A percentile compares a stretch with the other conserved stretches of the same genome.
Evolutionary conservation across 306 rosid species (phyloP).

Genomic region (Cotoneaster glaucophyllus): DNA sequence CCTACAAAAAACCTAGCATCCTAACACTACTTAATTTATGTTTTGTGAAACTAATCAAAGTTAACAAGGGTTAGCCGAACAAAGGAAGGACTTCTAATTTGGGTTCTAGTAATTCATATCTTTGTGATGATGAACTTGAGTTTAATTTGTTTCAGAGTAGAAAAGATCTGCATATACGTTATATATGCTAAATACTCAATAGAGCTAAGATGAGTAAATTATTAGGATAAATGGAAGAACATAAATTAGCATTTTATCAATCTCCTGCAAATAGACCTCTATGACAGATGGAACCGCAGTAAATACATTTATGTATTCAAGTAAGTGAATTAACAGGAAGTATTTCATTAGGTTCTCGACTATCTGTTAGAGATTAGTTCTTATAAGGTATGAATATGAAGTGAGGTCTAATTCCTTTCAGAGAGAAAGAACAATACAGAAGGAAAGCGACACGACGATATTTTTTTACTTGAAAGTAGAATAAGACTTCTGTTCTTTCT

Average conservation of each 20-base stretch:
- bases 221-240: neutral
- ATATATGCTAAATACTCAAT: neutral
- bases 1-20: neutral
- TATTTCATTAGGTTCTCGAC: neutral
- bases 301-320: neutral
- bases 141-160: neutral
- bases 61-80: neutral
- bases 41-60: neutral
- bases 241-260: neutral
- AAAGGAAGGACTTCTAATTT: neutral
- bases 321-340: neutral
- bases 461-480: neutral
- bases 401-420: neutral
- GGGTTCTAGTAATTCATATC: neutral
- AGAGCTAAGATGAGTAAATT: neutral
- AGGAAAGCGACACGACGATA: neutral
- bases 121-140: neutral
- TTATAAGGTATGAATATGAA: neutral
- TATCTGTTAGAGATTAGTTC: neutral
- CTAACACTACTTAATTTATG: neutral
- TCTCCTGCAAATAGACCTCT: neutral
- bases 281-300: neutral
- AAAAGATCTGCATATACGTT: neutral
- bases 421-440: neutral
- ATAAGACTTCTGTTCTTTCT: neutral